These are phyloP conservation scores for Mortierella sp. DNA, from an alignment of 371 early-diverging fungal genomes.

Conservation along the genomic window DNA sequence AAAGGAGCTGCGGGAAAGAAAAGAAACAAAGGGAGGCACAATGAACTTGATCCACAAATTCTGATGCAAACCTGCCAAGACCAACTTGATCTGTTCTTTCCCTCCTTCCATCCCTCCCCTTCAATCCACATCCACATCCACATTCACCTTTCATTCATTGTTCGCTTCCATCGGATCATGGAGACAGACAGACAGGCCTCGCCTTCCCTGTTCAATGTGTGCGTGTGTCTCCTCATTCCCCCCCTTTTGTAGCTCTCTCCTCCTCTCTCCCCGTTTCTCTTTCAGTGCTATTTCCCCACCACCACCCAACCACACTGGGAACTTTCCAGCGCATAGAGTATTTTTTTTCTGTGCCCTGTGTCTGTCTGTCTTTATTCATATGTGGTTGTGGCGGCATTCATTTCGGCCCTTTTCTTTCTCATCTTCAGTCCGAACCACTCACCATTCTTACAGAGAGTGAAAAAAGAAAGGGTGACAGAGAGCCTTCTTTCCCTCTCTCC, in stretches of 20 bases:
- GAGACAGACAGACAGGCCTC: neutral
- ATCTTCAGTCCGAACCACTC: neutral
- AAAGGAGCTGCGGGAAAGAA: slow-evolving; percentile 1
- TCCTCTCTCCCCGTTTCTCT: neutral
- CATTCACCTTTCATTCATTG: neutral
- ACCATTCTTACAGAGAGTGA: neutral
- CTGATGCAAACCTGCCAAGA: slow-evolving; percentile 10
- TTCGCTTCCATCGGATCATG: neutral
- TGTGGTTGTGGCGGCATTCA: slow-evolving; percentile 1
- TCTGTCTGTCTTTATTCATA: neutral
- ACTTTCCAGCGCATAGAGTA: neutral
- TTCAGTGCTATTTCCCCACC: neutral
- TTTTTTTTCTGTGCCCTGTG: neutral
- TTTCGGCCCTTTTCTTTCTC: neutral
- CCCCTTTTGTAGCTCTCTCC: neutral
- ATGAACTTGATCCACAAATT: neutral
- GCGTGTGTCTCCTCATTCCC: neutral
- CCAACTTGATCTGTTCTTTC: neutral
- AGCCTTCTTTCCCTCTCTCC: neutral
- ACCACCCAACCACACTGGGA: slow-evolving; percentile 5
- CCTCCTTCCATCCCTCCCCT: neutral
- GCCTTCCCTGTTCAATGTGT: neutral
- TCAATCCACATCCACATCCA: neutral
- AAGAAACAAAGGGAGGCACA: neutral
- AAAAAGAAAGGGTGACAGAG: neutral